These are phyloP conservation scores for Scutellaria galericulata DNA, from an alignment of 257 asterid genomes.

Conservation along the genomic window DNA sequence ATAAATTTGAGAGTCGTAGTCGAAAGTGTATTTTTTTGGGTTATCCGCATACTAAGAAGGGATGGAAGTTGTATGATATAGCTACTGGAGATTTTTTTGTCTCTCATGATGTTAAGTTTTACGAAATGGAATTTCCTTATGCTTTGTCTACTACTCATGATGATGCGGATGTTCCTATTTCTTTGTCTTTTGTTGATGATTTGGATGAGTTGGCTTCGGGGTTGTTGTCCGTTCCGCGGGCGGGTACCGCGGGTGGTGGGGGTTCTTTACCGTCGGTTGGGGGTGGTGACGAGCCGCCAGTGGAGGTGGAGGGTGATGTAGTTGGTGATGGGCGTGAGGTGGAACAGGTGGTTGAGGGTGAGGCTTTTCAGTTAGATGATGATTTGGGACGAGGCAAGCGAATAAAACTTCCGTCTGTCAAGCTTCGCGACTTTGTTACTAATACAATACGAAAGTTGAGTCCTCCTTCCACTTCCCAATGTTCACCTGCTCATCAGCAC, in stretches of 20 bases:
- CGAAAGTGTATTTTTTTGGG: constrained; percentile 31
- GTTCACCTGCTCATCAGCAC: background rate
- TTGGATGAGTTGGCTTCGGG: too few species aligned
- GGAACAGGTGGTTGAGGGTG: too few species aligned
- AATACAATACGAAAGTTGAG: background rate
- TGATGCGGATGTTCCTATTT: too few species aligned
- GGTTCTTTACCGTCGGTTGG: too few species aligned
- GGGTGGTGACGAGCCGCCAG: too few species aligned
- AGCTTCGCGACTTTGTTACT: background rate
- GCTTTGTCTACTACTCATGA: too few species aligned
- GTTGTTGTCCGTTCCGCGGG: too few species aligned
- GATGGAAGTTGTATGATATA: constrained; percentile 10
- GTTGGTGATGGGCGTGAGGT: too few species aligned
- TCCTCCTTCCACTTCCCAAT: background rate
- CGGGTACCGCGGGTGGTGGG: too few species aligned
- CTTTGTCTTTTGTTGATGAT: too few species aligned
- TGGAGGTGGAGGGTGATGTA: too few species aligned
- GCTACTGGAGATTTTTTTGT: background rate
- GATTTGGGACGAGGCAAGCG: background rate
- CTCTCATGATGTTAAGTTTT: background rate
- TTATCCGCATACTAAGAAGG: constrained; percentile 20
- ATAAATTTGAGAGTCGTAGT: constrained; percentile 21
- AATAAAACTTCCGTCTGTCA: background rate
- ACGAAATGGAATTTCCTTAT: background rate
- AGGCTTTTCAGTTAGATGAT: too few species aligned